Evolutionary conservation across 2,329 filamentous ascomycete genomes (phyloP).

Genomic region (Nakataea oryzae): DNA sequence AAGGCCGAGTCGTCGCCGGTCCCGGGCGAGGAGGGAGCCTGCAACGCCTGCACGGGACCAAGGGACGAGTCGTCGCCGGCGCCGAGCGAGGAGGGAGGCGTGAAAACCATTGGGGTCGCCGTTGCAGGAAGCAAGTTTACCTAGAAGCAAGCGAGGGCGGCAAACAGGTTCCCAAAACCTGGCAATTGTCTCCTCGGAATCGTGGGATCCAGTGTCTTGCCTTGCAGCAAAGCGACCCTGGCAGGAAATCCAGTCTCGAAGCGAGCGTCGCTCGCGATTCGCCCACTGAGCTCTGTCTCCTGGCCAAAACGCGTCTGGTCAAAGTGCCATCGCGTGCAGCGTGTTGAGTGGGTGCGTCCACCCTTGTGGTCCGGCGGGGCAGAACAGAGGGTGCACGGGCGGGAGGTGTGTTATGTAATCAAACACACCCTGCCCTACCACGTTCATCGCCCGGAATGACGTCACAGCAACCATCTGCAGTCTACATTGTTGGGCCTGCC

Average conservation of each 20-base stretch:
- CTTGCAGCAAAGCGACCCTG: background rate
- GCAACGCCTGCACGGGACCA: background rate
- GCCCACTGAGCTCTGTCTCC: no score
- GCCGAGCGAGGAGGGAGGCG: background rate
- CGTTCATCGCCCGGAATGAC: no score
- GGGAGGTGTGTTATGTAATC: background rate
- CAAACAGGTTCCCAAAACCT: background rate
- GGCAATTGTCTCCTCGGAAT: background rate
- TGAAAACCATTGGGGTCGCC: background rate
- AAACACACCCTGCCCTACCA: background rate
- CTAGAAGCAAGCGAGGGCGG: background rate
- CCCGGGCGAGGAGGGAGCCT: constrained; percentile 7
- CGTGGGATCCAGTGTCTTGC: background rate
- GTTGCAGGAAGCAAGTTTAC: background rate
- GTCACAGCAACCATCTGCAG: no score
- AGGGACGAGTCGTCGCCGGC: no score
- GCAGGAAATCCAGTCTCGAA: no score
- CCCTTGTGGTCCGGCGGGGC: no score
- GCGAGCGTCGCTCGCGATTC: no score
- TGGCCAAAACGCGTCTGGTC: background rate
- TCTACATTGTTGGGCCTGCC: no score
- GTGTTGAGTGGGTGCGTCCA: background rate
- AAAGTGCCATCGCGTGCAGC: background rate
- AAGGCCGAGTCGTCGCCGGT: constrained; percentile 19
- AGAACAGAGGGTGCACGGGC: no score